Evolutionary conservation across 192 early-diverging fungal genomes (phyloP), one percentile per base, ranked within the genome.

Genomic region (Podochytrium sp.): DNA sequence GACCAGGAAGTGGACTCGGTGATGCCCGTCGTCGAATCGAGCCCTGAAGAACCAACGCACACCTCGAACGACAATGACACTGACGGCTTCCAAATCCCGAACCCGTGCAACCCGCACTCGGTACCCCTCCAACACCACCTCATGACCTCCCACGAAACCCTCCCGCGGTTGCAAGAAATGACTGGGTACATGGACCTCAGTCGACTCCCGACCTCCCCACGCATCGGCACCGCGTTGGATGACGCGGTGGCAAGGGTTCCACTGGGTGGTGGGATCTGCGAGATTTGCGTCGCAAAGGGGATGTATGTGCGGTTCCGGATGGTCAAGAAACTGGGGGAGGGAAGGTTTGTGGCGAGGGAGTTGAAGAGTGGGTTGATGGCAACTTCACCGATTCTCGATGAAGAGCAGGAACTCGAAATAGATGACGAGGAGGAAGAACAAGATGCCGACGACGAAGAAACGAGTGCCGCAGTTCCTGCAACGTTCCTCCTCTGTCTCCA

Each of bases 281-380:
- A 74, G 27, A 65, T 56, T 38, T 25, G 52, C 52, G 23, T 76
- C 39, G 25, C 25, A 34, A 23, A 47, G 4, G 25, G 23, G 5
- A 41, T 39, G 35, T 65, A 14, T 47, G 74, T 52, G 5, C 56
- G 64, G 1, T 68, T 66, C 23, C 34, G 65, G 1, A 27, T 57
- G 32, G 18, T 40, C 16, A 66, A 62, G 34, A 25, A 41, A 25
- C 34, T 32, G 51, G 60, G 32, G 16, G 47, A 20, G 25, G 34
- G n/a, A 5, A 41, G 6, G 2, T 69, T 55, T 33, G n/a, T 55
- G 76, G 83, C 43, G 71, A 80, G 42, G 78, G 81, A 62, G 76
- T 29, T 69, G 32, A 69, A 69, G 35, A 38, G 16, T 20, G 66
- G 66, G 5, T 27, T 69, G 5, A 25, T 69, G 16, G 49, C 27